Evolutionary conservation across 495 filamentous ascomycete genomes (phyloP), one percentile per base, ranked within the genome.

Genomic region (Terfezia boudieri): DNA sequence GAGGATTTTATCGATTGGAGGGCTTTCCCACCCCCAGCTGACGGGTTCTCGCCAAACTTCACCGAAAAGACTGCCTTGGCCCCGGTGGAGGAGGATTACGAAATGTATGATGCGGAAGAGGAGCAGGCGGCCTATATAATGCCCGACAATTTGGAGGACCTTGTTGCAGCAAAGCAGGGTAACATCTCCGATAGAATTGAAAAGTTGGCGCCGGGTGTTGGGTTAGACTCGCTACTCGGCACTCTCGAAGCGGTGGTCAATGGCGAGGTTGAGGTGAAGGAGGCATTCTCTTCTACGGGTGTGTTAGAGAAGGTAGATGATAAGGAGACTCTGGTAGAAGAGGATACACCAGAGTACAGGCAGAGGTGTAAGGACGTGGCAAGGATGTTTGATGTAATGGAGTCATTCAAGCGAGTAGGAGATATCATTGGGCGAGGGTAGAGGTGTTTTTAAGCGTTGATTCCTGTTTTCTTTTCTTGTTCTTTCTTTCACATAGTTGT

Each of bases 341-440:
- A 37, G 36, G 37, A 22, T 35, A 20, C 20, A 22, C 12, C 11
- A 26, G 37, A 23, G 22, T 32, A 43, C 3, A 50, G 22, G 55
- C 10, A 43, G 36, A 14, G 50, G 14, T 32, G 50, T 20, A 32
- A 35, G 8, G 22, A 35, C 9, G 49, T 52, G 11, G 64, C 64
- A 17, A 61, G 54, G 36, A 56, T 65, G 49, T 55, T 65, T 49
- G 55, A 64, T 35, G 59, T 51, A 23, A 62, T 58, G 7, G 62
- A 65, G 49, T 59, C 64, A 52, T 65, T 64, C 52, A 57, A 56
- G 51, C 56, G 62, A 57, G 59, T 65, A 48, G 62, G 62, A 50
- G 50, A 61, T 46, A 46, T 64, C 26, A 62, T 65, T 23, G 62
- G 61, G 50, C 55, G 55, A 50, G 55, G 57, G 32, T 53, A 50